phyloP scores from a whole-genome alignment of 1,139 yeast genomes.

The Geotrichum reessii region DNA sequence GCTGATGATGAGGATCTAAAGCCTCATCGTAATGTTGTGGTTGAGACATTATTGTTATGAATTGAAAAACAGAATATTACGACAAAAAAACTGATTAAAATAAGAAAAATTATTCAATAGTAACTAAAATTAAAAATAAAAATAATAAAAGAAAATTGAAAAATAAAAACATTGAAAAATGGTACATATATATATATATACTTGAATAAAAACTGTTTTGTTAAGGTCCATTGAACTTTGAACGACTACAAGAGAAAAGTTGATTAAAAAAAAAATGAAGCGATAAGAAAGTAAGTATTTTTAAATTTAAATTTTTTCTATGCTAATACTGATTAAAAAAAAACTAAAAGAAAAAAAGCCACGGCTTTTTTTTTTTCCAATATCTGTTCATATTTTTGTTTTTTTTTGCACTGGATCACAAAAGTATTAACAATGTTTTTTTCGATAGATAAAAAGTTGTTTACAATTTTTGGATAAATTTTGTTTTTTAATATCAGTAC shows the following conservation, averaged over 20 bases:
- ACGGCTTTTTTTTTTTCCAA: not conserved
- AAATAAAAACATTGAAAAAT: not conserved
- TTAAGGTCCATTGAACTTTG: not conserved
- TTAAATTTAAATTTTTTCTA: not conserved
- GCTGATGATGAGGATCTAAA: constrained; percentile 24
- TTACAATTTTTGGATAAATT: too few species aligned
- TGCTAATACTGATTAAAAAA: not conserved
- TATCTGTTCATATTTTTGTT: too few species aligned
- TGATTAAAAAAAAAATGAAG: not conserved
- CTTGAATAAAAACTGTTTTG: not conserved
- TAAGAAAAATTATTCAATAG: not conserved
- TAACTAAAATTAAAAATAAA: not conserved
- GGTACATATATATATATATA: not conserved
- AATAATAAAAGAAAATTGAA: not conserved
- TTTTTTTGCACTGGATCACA: not conserved
- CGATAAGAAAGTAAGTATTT: not conserved
- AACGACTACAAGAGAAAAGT: too few species aligned
- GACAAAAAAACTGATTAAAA: not conserved
- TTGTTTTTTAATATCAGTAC: not conserved
- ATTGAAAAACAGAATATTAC: constrained; percentile 16
- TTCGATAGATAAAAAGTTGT: too few species aligned
- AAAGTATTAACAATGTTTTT: not conserved
- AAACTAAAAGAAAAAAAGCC: not conserved
- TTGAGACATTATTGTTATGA: not conserved
- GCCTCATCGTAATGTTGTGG: constrained; percentile 11